Evolutionary conservation across 2,329 filamentous ascomycete species (phyloP).

Genomic region (Penicillium sp.): DNA sequence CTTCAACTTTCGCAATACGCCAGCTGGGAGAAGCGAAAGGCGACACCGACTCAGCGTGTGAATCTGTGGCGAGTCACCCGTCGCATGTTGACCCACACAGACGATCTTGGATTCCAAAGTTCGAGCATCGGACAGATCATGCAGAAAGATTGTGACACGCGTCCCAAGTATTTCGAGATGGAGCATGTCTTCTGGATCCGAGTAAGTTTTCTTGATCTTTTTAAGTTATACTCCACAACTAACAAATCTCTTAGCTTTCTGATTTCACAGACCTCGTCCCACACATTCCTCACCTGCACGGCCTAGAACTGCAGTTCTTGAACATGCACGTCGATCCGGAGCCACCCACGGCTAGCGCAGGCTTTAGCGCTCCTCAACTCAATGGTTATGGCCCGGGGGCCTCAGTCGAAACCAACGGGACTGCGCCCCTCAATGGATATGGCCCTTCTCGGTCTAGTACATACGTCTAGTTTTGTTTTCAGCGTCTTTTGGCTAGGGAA

Average conservation of each 20-base stretch:
- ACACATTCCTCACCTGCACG: constrained; percentile 48
- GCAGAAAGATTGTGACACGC: constrained; percentile 43
- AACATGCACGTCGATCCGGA: constrained; percentile 44
- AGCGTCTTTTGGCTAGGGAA: constrained; percentile 21
- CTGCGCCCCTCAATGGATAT: constrained; percentile 33
- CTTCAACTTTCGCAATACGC: constrained; percentile 49
- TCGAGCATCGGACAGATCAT: constrained; percentile 41
- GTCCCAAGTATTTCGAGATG: constrained; percentile 50
- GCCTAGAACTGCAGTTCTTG: constrained; percentile 38
- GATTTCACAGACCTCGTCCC: constrained; percentile 52
- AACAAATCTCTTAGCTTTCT: constrained; percentile 38
- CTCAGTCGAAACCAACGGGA: constrained; percentile 29
- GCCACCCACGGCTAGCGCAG: constrained; percentile 27
- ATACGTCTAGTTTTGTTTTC: constrained; percentile 38
- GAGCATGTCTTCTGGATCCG: constrained; percentile 53
- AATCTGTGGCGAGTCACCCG: constrained; percentile 50
- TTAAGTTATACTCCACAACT: neutral
- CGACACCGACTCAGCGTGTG: constrained; percentile 43
- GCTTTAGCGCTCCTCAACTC: constrained; percentile 21
- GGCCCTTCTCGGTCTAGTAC: constrained; percentile 39
- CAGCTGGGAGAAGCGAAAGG: constrained; percentile 46
- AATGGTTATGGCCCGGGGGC: constrained; percentile 32
- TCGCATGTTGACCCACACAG: constrained; percentile 45
- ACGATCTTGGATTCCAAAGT: constrained; percentile 37
- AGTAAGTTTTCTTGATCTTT: constrained; percentile 30